A percentile compares a stretch with the other conserved stretches of the same genome.
Evolutionary conservation across 345 rosid genomes (phyloP).

Genomic region (Abelmoschus esculentus): DNA sequence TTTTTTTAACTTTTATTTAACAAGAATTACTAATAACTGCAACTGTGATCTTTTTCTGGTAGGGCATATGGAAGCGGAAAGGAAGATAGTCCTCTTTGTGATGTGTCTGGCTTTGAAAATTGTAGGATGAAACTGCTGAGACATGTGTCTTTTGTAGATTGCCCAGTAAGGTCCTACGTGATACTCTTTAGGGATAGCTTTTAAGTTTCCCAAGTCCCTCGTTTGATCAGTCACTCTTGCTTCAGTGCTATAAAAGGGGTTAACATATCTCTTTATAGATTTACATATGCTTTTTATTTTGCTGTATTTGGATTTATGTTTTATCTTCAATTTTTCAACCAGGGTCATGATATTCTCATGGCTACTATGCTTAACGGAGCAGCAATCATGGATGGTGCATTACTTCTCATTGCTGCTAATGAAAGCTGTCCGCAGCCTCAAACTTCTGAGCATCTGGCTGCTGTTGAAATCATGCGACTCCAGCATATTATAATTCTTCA

Average conservation of each 20-base stretch:
- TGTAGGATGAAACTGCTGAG: conserved; percentile 84
- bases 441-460: conserved; percentile 79
- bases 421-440: conserved; percentile 99
- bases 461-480: neutral
- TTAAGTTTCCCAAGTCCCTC: neutral
- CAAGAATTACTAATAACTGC: neutral
- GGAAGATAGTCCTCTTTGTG: conserved; percentile 46
- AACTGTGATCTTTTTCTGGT: conserved; percentile 7
- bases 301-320: conserved; percentile 11
- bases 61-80: conserved; percentile 98
- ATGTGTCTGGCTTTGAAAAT: neutral
- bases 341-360: conserved; percentile 1
- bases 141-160: conserved; percentile 96
- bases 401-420: conserved; percentile 92
- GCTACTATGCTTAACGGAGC: conserved; percentile 36
- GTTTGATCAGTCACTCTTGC: neutral
- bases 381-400: conserved; percentile 99
- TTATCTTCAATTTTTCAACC: neutral
- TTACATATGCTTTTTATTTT: neutral
- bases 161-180: conserved; percentile 53
- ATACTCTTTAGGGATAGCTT: neutral
- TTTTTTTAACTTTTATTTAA: neutral
- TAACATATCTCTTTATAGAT: neutral
- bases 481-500: conserved; percentile 1
- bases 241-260: conserved; percentile 6